Conservation (phyloP, 2,329 filamentous ascomycete species). For the Trichoderma gracile region DNA sequence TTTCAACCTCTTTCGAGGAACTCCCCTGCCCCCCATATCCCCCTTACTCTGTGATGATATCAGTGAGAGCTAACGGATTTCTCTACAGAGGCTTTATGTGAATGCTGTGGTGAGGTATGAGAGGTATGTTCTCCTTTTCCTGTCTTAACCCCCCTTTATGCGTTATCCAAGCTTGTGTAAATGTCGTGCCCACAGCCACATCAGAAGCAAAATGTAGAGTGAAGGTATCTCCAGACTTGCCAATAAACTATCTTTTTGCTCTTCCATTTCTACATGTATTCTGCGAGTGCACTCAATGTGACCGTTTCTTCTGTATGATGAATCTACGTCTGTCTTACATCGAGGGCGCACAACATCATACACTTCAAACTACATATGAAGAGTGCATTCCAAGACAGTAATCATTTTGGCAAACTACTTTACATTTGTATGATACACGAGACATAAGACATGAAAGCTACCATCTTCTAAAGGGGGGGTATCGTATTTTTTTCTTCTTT, state of each 20-base stretch:
- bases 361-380: neutral
- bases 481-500: constrained; percentile 35
- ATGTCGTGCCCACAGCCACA: neutral
- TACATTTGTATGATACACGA: constrained; percentile 8
- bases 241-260: neutral
- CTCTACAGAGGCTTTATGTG: constrained; percentile 28
- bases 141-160: neutral
- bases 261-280: too few species aligned
- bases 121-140: constrained; percentile 33
- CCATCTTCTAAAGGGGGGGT: constrained; percentile 30
- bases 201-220: neutral
- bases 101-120: constrained; percentile 26
- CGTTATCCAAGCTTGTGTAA: neutral
- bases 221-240: neutral
- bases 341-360: neutral
- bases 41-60: constrained; percentile 29
- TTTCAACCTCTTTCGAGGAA: neutral
- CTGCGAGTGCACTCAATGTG: too few species aligned
- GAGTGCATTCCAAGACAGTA: neutral
- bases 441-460: constrained; percentile 15
- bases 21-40: neutral
- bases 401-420: constrained; percentile 10
- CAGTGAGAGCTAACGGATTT: constrained; percentile 32
- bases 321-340: too few species aligned
- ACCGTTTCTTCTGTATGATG: too few species aligned